phyloP scores from a whole-genome alignment of 2,329 filamentous ascomycete species.

The Ceratocystiopsis brevicomis region DNA sequence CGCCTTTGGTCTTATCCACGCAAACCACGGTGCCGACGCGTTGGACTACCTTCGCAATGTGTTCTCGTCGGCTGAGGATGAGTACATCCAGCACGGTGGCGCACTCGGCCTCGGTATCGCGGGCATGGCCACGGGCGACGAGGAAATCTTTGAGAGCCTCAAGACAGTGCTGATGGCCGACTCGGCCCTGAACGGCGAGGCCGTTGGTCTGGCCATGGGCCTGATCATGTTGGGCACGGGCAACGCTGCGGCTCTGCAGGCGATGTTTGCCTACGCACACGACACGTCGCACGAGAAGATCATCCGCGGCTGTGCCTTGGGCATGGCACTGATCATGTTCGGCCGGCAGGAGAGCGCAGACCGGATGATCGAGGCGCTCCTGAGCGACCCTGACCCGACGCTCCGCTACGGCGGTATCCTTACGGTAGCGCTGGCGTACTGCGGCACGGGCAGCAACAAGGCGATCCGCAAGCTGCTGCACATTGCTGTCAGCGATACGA shows the following conservation, averaged over 20 bases:
- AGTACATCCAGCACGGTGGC: conserved; percentile 93
- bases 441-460: conserved; percentile 95
- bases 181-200: conserved; percentile 91
- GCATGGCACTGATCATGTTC: conserved; percentile 98
- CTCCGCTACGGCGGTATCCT: conserved; percentile 94
- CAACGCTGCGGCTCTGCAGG: conserved; percentile 77
- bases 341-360: conserved; percentile 87
- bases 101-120: conserved; percentile 89
- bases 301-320: conserved; percentile 81
- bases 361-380: conserved; percentile 77
- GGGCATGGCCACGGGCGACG: conserved; percentile 88
- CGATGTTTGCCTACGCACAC: conserved; percentile 95
- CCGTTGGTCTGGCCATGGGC: conserved; percentile 88
- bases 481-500: conserved; percentile 92
- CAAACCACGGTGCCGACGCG: conserved; percentile 88
- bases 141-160: conserved; percentile 78
- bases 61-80: conserved; percentile 60
- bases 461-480: conserved; percentile 90
- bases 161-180: conserved; percentile 79
- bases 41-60: conserved; percentile 60
- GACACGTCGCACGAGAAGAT: conserved; percentile 99
- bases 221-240: conserved; percentile 97
- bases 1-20: conserved; percentile 87
- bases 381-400: conserved; percentile 85
- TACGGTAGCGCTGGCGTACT: conserved; percentile 95